Evolutionary conservation across 768 basidiomycete genomes (phyloP).

Genomic region (Multifurca ochricompacta): DNA sequence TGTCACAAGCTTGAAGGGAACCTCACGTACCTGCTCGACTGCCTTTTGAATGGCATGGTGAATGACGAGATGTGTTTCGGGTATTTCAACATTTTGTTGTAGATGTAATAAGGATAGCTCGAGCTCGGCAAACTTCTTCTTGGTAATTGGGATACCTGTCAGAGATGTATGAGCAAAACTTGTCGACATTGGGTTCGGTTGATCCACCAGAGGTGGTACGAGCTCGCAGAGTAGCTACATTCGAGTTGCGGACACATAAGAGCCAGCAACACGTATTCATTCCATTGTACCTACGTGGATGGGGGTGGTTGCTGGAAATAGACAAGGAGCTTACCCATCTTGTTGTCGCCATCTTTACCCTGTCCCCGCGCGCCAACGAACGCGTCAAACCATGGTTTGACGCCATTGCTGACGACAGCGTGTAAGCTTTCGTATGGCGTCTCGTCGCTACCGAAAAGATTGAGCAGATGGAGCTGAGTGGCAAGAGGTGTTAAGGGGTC

Average conservation of each 20-base stretch:
- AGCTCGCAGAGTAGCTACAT: background rate
- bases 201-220: background rate
- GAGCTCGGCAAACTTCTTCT: constrained; percentile 98
- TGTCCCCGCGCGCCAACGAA: constrained; percentile 80
- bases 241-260: background rate
- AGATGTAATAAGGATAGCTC: constrained; percentile 90
- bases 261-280: background rate
- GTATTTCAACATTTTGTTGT: constrained; percentile 99
- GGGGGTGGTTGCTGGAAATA: background rate
- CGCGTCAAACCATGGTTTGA: constrained; percentile 98
- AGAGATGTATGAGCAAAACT: background rate
- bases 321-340: constrained; percentile 53
- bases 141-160: constrained; percentile 88
- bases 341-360: constrained; percentile 70
- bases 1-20: background rate
- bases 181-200: background rate
- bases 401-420: constrained; percentile 88
- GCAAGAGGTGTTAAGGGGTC: constrained; percentile 77
- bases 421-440: constrained; percentile 95
- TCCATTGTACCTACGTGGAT: background rate
- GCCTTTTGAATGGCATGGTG: constrained; percentile 86
- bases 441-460: constrained; percentile 81
- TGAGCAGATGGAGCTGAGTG: constrained; percentile 83
- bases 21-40: constrained; percentile 49
- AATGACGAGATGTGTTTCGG: constrained; percentile 87